Percentiles rank a stretch among this genome's conserved stretches.
Evolutionary conservation across 2,329 filamentous ascomycete genomes (phyloP).

Genomic region (Drechslerella dactyloides): DNA sequence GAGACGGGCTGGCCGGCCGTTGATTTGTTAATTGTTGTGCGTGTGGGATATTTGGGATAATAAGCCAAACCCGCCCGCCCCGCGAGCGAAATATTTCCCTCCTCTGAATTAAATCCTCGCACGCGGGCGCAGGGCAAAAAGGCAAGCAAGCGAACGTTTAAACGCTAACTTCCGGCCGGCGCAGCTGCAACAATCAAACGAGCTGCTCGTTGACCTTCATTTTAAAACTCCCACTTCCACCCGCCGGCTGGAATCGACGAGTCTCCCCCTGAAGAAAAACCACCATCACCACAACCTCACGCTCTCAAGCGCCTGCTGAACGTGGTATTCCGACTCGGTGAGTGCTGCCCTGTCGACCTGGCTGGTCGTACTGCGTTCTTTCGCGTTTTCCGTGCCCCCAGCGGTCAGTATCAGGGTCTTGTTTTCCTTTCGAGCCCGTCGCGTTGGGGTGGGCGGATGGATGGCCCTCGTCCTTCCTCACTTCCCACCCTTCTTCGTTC

Average conservation of each 20-base stretch:
- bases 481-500: slow-evolving; percentile 21
- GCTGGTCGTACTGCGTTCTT: slow-evolving; percentile 27
- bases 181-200: too few species aligned
- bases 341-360: slow-evolving; percentile 10
- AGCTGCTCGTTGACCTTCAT: slow-evolving; percentile 14
- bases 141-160: too few species aligned
- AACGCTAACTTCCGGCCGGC: too few species aligned
- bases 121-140: too few species aligned
- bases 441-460: slow-evolving; percentile 25
- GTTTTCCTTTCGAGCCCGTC: slow-evolving; percentile 36
- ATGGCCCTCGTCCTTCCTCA: too few species aligned
- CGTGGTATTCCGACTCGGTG: slow-evolving; percentile 24
- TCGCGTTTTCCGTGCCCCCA: slow-evolving; percentile 44
- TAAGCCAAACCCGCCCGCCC: background rate
- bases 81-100: slow-evolving; percentile 16
- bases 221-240: slow-evolving; percentile 18
- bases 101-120: slow-evolving; percentile 21
- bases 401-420: slow-evolving; percentile 33
- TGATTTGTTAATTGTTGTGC: slow-evolving; percentile 47
- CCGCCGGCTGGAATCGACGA: too few species aligned
- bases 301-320: slow-evolving; percentile 3
- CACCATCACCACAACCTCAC: slow-evolving; percentile 7
- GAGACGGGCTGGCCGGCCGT: slow-evolving; percentile 3
- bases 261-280: background rate
- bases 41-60: slow-evolving; percentile 43